phyloP scores from a whole-genome alignment of 2,329 filamentous ascomycete genomes.

The Cercospora brassicicola region DNA sequence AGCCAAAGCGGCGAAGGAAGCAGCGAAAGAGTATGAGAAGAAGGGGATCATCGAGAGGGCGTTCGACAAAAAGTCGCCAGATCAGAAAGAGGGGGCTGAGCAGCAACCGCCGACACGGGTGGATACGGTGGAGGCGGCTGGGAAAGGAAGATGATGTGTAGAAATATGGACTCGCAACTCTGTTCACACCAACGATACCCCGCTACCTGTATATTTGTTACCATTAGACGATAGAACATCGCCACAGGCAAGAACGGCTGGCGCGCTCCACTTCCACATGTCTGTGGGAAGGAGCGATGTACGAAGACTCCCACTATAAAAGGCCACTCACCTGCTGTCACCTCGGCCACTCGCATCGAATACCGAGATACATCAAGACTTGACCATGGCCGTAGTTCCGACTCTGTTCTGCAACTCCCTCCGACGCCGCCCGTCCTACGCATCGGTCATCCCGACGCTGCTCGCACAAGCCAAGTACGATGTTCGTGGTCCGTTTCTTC shows the following conservation, averaged over 20 bases:
- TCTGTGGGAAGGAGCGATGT: neutral
- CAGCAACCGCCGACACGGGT: constrained; percentile 21
- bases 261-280: neutral
- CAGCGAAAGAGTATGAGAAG: constrained; percentile 17
- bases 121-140: constrained; percentile 26
- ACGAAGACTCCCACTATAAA: neutral
- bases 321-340: neutral
- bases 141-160: constrained; percentile 29
- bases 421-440: constrained; percentile 43
- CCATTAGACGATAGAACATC: neutral
- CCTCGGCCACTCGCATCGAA: neutral
- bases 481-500: constrained; percentile 36
- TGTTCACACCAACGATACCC: constrained; percentile 22
- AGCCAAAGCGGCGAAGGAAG: constrained; percentile 8
- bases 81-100: constrained; percentile 11
- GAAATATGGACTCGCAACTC: constrained; percentile 18
- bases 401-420: constrained; percentile 47
- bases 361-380: neutral
- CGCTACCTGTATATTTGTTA: constrained; percentile 15
- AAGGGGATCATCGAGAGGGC: constrained; percentile 11
- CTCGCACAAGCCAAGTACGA: constrained; percentile 22
- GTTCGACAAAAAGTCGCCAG: constrained; percentile 6
- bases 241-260: neutral
- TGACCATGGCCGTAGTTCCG: neutral
- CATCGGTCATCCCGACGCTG: constrained; percentile 40